Base-by-base conservation (phyloP, 352 stramenopile species). In the Phytophthora constricta region DNA sequence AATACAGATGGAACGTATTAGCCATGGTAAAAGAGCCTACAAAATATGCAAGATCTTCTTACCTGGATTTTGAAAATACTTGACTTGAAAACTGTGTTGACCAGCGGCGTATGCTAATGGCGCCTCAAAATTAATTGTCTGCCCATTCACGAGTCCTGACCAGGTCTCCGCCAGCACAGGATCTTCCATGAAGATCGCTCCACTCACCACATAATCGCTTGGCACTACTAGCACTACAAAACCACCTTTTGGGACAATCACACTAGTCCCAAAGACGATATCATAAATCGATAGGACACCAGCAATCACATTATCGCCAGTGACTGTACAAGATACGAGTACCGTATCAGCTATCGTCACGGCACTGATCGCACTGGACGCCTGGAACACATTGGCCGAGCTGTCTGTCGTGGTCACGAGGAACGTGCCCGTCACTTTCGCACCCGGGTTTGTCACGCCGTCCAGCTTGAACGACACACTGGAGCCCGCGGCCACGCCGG, bases 371-470 rank as follows among this genome's bases (percentile, higher is more conserved):
- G n/a, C 27, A 4, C 25, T 27, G 19, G 48, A 51, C 14, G 61
- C 49, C 45, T 84, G 56, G 25, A 81, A 86, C 26, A 67, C 51
- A 19, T 49, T 46, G 2, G 37, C 49, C 1, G 57, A 63, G 49
- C 62, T 75, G 54, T 89, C 78, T 37, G 58, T 65, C 39, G 76
- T 84, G 41, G 33, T 50, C 46, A 90, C 4, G 3, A 48, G 25
- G 55, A 89, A 90, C 16, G 59, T 60, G 14, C 53, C 67, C n/a
- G 78, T 82, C n/a, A n/a, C n/a, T 33, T 68, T 75, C 46, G 68
- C 77, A 11, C 79, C 82, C 57, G 77, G 73, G 58, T 90, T 90
- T 61, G 73, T 86, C 19, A 89, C 62, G 11, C 68, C 75, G 31
- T 80, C 45, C 61, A 90, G 45, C 41, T 72, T 64, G 62, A 90